Conservation (phyloP, 306 rosid species). For the Malus sieversii region DNA sequence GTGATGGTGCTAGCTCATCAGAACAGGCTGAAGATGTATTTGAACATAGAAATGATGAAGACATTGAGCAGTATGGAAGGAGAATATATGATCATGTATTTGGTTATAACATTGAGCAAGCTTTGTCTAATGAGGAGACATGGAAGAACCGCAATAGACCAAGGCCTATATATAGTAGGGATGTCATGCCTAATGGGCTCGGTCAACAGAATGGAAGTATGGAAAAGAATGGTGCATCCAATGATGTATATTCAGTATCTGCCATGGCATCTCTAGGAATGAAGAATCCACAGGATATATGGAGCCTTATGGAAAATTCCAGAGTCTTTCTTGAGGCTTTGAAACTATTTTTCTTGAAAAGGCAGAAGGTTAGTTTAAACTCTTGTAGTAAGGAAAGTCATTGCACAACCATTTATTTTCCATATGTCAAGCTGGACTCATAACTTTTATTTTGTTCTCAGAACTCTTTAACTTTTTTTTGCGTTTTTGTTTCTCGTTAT, state of each 20-base stretch:
- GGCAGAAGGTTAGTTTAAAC: conserved; percentile 60
- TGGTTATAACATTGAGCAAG: conserved; percentile 86
- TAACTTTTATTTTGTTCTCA: neutral
- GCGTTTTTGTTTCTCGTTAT: neutral
- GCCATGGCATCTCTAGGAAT: conserved; percentile 84
- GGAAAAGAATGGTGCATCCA: conserved; percentile 32
- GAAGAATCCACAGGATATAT: conserved; percentile 97
- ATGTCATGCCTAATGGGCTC: conserved; percentile 49
- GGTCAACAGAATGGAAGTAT: conserved; percentile 64
- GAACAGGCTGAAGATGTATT: conserved; percentile 66
- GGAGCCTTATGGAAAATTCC: conserved; percentile 83
- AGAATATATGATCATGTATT: conserved; percentile 94
- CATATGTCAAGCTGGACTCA: neutral
- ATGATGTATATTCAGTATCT: conserved; percentile 50
- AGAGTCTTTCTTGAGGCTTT: conserved; percentile 73
- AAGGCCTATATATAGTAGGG: conserved; percentile 69
- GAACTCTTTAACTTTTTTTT: neutral
- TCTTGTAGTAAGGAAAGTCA: conserved; percentile 12
- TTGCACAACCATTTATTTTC: conserved; percentile 3
- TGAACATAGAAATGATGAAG: conserved; percentile 72
- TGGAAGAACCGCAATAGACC: conserved; percentile 96
- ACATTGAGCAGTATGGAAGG: conserved; percentile 75
- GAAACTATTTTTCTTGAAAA: conserved; percentile 63
- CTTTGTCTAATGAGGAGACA: conserved; percentile 86
- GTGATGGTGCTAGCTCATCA: conserved; percentile 81